Evolutionary conservation across 306 rosid genomes (phyloP).

Genomic region (Rosa chinensis): DNA sequence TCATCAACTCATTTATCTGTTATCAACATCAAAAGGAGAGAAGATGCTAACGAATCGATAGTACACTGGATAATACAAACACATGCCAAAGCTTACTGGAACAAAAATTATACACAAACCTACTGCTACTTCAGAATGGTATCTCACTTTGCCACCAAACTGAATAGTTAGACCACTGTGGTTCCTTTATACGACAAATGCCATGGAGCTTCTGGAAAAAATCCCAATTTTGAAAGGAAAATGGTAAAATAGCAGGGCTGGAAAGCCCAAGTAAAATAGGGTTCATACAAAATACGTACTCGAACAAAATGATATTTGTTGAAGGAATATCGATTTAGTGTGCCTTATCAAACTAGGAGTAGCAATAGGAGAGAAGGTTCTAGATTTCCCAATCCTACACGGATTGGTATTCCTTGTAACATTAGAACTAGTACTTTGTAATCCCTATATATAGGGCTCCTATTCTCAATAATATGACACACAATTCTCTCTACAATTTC

Average conservation of each 20-base stretch:
- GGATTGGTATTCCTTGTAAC: too few relatives aligned
- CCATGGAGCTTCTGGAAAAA: background rate
- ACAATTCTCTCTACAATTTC: too few relatives aligned
- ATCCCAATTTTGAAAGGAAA: too few relatives aligned
- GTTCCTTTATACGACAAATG: background rate
- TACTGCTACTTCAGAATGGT: background rate
- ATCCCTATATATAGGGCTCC: too few relatives aligned
- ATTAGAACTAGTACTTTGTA: too few relatives aligned
- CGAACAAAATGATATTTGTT: too few relatives aligned
- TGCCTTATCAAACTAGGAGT: too few relatives aligned
- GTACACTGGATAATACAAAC: background rate
- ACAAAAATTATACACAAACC: background rate
- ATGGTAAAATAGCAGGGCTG: background rate
- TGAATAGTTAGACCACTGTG: background rate
- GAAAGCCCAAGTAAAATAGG: background rate
- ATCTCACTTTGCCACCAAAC: background rate
- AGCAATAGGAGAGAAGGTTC: too few relatives aligned
- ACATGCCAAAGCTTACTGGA: background rate
- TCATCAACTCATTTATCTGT: background rate
- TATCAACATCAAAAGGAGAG: background rate
- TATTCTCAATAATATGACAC: too few relatives aligned
- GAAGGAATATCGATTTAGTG: too few relatives aligned
- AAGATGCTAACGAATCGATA: background rate
- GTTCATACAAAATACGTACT: too few relatives aligned
- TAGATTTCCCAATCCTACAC: too few relatives aligned